Evolutionary conservation across 768 basidiomycete species (phyloP).

Genomic region (Saitozyma podzolica): DNA sequence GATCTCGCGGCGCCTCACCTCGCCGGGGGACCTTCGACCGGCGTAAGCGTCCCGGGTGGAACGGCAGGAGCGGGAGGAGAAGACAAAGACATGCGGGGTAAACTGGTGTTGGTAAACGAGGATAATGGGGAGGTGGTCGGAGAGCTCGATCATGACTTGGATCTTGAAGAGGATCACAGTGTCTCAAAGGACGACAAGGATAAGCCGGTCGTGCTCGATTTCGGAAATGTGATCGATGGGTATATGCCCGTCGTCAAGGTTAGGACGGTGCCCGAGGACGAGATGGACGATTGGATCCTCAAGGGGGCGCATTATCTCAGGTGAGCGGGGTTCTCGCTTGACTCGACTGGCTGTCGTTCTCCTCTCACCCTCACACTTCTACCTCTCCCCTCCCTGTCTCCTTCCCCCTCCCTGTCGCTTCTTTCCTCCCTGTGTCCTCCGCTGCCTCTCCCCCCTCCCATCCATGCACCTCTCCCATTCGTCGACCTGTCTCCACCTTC

Average conservation of each 20-base stretch:
- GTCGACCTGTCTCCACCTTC: too few relatives aligned
- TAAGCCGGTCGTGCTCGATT: conserved; percentile 68
- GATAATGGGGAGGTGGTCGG: conserved; percentile 71
- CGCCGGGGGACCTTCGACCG: neutral
- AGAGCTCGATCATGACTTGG: conserved; percentile 63
- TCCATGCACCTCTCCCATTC: too few relatives aligned
- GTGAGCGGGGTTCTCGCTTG: conserved; percentile 52
- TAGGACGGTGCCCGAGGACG: conserved; percentile 64
- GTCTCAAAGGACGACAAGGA: conserved; percentile 53
- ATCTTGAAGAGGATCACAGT: conserved; percentile 63
- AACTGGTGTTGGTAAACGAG: conserved; percentile 71
- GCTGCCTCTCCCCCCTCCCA: too few relatives aligned
- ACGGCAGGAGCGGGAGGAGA: conserved; percentile 8
- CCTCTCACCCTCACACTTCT: neutral
- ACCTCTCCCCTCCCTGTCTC: neutral
- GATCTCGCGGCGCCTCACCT: conserved; percentile 19
- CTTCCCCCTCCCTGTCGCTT: too few relatives aligned
- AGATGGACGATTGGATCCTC: conserved; percentile 67
- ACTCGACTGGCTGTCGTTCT: too few relatives aligned
- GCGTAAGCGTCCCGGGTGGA: too few relatives aligned
- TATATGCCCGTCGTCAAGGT: conserved; percentile 60
- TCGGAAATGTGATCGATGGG: conserved; percentile 58
- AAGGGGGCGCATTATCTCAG: conserved; percentile 64
- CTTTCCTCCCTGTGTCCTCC: too few relatives aligned
- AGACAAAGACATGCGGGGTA: conserved; percentile 55